phyloP scores from a whole-genome alignment of 306 rosid genomes.

The Trifolium repens region DNA sequence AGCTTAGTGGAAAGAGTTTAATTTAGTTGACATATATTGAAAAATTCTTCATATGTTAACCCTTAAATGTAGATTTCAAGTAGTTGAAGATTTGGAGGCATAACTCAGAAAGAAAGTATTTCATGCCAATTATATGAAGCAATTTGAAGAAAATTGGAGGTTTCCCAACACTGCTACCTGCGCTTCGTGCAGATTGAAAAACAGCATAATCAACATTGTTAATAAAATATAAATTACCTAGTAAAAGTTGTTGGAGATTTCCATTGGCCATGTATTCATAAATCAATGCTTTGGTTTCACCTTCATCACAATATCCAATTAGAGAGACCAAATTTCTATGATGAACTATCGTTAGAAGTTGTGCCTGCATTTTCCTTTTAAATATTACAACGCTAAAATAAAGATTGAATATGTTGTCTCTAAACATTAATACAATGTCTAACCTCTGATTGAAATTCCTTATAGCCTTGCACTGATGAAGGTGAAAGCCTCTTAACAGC shows the following conservation, averaged over 20 bases:
- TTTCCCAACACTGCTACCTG: no score
- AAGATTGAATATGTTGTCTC: not conserved
- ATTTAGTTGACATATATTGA: no score
- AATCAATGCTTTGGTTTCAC: slow-evolving; percentile 24
- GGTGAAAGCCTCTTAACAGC: slow-evolving; percentile 54
- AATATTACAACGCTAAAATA: not conserved
- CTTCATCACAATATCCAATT: slow-evolving; percentile 41
- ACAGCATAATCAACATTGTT: no score
- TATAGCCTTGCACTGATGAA: slow-evolving; percentile 50
- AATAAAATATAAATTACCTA: slow-evolving; percentile 18
- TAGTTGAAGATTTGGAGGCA: no score
- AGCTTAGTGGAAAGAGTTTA: not conserved
- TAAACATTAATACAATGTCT: not conserved
- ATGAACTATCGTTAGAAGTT: slow-evolving; percentile 30
- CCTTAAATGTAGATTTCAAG: no score
- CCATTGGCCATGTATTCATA: slow-evolving; percentile 45
- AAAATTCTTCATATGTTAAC: no score
- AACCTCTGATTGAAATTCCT: slow-evolving; percentile 51
- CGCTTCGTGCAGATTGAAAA: no score
- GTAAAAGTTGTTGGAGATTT: slow-evolving; percentile 22
- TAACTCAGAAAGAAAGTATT: no score
- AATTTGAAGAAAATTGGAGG: no score
- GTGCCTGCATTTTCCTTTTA: slow-evolving; percentile 22
- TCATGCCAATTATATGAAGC: no score
- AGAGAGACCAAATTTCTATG: slow-evolving; percentile 44